Conservation (phyloP, 306 rosid genomes). For the Fragaria nilgerrensis region DNA sequence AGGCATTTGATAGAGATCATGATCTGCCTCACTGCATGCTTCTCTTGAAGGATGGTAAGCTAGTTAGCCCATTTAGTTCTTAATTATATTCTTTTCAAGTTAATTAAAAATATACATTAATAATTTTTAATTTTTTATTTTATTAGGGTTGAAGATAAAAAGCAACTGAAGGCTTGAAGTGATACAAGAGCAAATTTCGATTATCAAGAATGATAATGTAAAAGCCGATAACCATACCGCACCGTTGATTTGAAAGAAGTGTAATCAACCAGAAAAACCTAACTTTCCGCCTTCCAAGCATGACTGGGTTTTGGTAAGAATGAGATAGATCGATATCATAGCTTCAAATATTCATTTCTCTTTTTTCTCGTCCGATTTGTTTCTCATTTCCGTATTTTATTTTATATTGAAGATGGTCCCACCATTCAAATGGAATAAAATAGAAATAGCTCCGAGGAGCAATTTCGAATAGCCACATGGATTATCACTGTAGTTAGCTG, state of each 20-base stretch:
- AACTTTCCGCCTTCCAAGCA: not conserved
- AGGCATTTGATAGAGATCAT: not conserved
- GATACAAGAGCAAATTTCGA: not conserved
- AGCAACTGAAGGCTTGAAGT: not conserved
- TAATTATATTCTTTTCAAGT: not conserved
- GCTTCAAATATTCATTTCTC: not conserved
- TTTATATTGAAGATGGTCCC: too few relatives aligned
- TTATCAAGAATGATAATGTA: not conserved
- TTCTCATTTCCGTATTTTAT: too few relatives aligned
- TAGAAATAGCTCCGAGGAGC: not conserved
- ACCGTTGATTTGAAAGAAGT: not conserved
- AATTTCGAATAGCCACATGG: not conserved
- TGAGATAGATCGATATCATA: not conserved
- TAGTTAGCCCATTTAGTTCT: not conserved
- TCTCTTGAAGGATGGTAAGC: conserved; percentile 13
- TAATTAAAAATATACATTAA: not conserved
- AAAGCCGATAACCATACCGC: not conserved
- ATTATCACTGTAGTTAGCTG: not conserved
- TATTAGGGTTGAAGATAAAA: not conserved
- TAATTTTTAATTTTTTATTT: not conserved
- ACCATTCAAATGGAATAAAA: too few relatives aligned
- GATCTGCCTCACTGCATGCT: conserved; percentile 19
- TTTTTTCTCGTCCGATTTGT: not conserved
- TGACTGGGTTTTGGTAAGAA: not conserved
- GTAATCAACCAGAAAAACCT: not conserved